phyloP scores from a whole-genome alignment of 1,139 yeast species.

The Yamadazyma songkhlaensis region DNA sequence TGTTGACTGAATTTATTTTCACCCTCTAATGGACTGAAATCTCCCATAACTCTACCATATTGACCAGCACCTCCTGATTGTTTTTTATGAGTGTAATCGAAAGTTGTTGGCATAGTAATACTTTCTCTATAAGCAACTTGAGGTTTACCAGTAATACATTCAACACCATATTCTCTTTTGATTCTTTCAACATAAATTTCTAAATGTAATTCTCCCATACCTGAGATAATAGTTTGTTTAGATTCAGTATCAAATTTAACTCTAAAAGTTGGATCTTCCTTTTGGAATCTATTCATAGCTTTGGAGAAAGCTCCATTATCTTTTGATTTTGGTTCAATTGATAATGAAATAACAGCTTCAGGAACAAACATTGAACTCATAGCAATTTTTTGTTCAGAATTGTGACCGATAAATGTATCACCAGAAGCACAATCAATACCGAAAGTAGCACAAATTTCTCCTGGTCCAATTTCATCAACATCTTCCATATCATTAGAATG shows the following conservation, averaged over 20 bases:
- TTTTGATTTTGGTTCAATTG: slow-evolving; percentile 84
- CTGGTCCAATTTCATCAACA: slow-evolving; percentile 92
- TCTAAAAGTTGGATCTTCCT: slow-evolving; percentile 97
- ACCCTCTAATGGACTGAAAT: slow-evolving; percentile 61
- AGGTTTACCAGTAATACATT: slow-evolving; percentile 94
- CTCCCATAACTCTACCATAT: slow-evolving; percentile 95
- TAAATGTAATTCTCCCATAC: slow-evolving; percentile 97
- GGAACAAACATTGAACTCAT: slow-evolving; percentile 99
- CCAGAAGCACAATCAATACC: slow-evolving; percentile 99
- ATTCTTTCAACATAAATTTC: slow-evolving; percentile 98
- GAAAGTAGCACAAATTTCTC: slow-evolving; percentile 98
- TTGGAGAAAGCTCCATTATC: slow-evolving; percentile 86
- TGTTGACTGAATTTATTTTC: slow-evolving; percentile 78
- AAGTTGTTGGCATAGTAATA: slow-evolving; percentile 66
- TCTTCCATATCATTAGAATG: slow-evolving; percentile 99
- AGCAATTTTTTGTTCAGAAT: slow-evolving; percentile 72
- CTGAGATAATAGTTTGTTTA: slow-evolving; percentile 93
- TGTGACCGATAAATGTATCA: slow-evolving; percentile 80
- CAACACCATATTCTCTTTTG: slow-evolving; percentile 95
- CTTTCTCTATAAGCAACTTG: slow-evolving; percentile 98
- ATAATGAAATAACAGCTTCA: slow-evolving; percentile 93
- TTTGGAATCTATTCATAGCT: slow-evolving; percentile 95
- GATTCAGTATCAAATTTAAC: slow-evolving; percentile 89
- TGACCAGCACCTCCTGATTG: slow-evolving; percentile 99
- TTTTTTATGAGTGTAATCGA: slow-evolving; percentile 94